A percentile compares a stretch with the other conserved stretches of the same genome.
Conservation (phyloP, 1,284 basidiomycete genomes). For the Ceratobasidium sp. region DNA sequence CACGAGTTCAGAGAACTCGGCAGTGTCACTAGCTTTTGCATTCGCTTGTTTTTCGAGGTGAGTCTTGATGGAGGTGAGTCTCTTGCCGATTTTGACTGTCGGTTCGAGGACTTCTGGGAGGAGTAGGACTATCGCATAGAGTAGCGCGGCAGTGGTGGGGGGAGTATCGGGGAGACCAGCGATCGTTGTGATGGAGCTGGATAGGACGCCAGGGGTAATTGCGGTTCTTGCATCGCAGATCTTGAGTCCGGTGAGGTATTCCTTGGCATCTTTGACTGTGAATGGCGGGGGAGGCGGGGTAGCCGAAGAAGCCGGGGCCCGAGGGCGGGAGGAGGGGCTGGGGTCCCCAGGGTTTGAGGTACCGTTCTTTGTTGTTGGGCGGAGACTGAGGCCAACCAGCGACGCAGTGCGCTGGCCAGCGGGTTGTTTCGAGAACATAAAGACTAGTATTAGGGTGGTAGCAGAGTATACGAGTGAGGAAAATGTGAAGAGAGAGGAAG, state of each 20-base stretch:
- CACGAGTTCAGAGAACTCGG: background rate
- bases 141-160: background rate
- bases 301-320: too few relatives aligned
- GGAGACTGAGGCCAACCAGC: too few relatives aligned
- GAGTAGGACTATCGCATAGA: background rate
- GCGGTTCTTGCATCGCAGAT: background rate
- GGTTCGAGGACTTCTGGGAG: background rate
- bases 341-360: background rate
- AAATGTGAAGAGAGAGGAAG: background rate
- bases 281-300: background rate
- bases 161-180: background rate
- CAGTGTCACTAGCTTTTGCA: conserved; percentile 1
- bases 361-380: background rate
- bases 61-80: background rate
- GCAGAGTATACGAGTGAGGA: background rate
- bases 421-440: too few relatives aligned
- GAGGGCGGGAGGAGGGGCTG: background rate
- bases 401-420: too few relatives aligned
- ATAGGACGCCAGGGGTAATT: background rate
- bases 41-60: background rate
- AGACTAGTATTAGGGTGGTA: too few relatives aligned
- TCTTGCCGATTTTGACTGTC: background rate
- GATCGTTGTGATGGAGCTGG: background rate
- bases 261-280: background rate
- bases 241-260: background rate